These are phyloP conservation scores for Diplodia intermedia DNA, from an alignment of 2,329 filamentous ascomycete genomes.

Conservation along the genomic window DNA sequence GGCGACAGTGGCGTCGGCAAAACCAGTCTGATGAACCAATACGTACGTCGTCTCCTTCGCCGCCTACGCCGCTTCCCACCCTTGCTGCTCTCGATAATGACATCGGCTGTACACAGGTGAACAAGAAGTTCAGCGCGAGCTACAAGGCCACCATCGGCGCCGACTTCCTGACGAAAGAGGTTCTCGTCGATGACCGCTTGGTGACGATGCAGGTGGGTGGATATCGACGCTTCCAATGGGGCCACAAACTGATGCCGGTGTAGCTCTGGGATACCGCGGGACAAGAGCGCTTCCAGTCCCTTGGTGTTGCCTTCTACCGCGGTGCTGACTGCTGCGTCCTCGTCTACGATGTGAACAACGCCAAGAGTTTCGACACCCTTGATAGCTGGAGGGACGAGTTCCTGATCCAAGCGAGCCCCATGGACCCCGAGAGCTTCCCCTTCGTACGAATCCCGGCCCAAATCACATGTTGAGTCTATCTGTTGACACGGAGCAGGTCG, in stretches of 20 bases:
- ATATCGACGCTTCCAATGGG: background rate
- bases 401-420: conserved; percentile 92
- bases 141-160: conserved; percentile 99
- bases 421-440: conserved; percentile 96
- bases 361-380: conserved; percentile 97
- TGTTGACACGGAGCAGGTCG: conserved; percentile 66
- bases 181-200: conserved; percentile 93
- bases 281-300: conserved; percentile 95
- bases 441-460: conserved; percentile 71
- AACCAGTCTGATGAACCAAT: conserved; percentile 99
- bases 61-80: conserved; percentile 4
- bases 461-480: background rate
- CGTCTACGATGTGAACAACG: conserved; percentile 98
- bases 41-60: conserved; percentile 68
- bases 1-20: conserved; percentile 99
- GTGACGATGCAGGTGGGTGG: conserved; percentile 91
- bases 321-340: conserved; percentile 97
- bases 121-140: conserved; percentile 99
- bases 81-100: conserved; percentile 1
- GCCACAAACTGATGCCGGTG: conserved; percentile 37
- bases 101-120: conserved; percentile 72
- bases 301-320: conserved; percentile 96
- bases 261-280: conserved; percentile 98
- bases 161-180: conserved; percentile 98
- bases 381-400: conserved; percentile 99